Base-by-base conservation (phyloP, 257 asterid genomes). In the Dorcoceras hygrometricum region DNA sequence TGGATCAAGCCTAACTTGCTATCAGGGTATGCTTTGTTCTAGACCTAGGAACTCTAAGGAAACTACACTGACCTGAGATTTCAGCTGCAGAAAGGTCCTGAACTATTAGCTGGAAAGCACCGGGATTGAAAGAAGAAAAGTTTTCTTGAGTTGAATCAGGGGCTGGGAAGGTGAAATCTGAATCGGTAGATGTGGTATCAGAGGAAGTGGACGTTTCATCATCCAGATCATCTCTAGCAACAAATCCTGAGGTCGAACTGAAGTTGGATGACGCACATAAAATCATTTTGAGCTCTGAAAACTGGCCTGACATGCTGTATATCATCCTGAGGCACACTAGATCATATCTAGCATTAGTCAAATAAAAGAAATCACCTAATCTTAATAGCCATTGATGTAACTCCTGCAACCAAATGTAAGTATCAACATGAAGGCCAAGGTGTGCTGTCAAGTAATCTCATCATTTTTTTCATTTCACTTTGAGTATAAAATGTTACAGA, bases 311-410 rank as follows among this genome's bases (percentile, higher is more conserved):
- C 88, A 94, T 90, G 95, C 86, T 94, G 96, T 84, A 85, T 79
- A 90, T 83, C 99, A 94, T 94, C 99, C 99, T 94, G 99, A 86
- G 81, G 96, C 96, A 86, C 93, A 87, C 97, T 90, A 82, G 87
- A 82, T 76, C 82, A 78, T 78, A 84, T 79, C 78, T 77, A 73
- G 77, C 70, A 81, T 84, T 77, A 84, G 87, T 79, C 78, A 67
- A 67, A 80, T 72, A 78, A 66, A 75, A 79, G 71, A 16, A 58
- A 54, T 39, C 23, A 71, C 66, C 28, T 54, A 57, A 61, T 68
- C 67, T 66, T 61, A 70, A n/a, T 43, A 29, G 43, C 29, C 71
- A 27, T 56, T 55, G 69, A 71, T 67, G 14, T 59, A 63, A 54
- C 73, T 75, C 65, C 65, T 64, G 51, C 79, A 77, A 71, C 75